These are phyloP conservation scores for Glebionis coronaria DNA, from an alignment of 129 eudicot genomes.

Conservation along the genomic window DNA sequence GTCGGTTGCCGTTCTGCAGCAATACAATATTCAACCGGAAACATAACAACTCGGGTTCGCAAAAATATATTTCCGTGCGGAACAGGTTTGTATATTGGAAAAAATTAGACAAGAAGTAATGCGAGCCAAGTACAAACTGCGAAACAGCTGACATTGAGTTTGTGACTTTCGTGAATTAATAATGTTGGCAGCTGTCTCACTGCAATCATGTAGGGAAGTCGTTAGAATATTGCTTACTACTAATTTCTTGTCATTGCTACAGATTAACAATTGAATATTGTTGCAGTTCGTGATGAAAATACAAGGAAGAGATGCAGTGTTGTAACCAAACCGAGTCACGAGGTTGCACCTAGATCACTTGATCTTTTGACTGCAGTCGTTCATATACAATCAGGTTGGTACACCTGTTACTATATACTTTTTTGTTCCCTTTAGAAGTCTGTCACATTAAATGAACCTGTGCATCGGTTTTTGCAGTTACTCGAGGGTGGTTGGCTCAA, in stretches of 20 bases:
- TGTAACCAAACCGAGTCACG: constrained; percentile 31
- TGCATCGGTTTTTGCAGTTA: constrained; percentile 59
- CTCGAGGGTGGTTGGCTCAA: constrained; percentile 86
- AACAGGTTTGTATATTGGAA: constrained; percentile 69
- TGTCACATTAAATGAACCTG: no score
- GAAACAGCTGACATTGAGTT: constrained; percentile 52
- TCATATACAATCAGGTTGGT: constrained; percentile 87
- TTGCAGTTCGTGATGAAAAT: constrained; percentile 84
- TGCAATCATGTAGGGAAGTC: constrained; percentile 82
- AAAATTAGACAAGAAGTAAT: constrained; percentile 56
- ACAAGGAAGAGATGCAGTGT: constrained; percentile 44
- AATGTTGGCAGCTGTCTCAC: constrained; percentile 41
- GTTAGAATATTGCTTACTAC: background rate
- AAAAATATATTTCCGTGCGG: constrained; percentile 75
- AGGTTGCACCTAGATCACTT: constrained; percentile 33
- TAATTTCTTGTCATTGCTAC: background rate
- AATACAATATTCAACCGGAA: constrained; percentile 71
- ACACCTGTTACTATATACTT: constrained; percentile 2
- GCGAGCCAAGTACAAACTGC: constrained; percentile 64
- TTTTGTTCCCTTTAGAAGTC: background rate
- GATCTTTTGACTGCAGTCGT: constrained; percentile 59
- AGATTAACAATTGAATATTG: background rate
- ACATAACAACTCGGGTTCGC: constrained; percentile 93
- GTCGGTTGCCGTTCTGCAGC: constrained; percentile 73
- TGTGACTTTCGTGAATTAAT: constrained; percentile 59